A percentile compares a stretch with the other conserved stretches of the same genome.
Conservation (phyloP, 768 basidiomycete genomes). For the Collybia sordida region DNA sequence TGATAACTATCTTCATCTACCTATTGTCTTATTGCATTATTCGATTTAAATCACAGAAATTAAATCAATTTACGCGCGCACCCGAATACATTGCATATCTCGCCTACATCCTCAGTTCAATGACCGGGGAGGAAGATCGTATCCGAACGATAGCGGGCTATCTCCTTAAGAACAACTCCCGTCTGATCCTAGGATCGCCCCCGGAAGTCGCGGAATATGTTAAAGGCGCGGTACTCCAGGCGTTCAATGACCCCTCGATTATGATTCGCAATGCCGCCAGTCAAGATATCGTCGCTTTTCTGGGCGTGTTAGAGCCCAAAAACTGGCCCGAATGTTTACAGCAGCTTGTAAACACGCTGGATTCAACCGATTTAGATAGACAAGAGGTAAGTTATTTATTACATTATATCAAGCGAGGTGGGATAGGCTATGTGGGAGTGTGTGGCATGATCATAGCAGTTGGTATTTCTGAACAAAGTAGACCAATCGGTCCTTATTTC, state of each 20-base stretch:
- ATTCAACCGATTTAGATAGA: constrained; percentile 68
- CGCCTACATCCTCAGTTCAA: constrained; percentile 82
- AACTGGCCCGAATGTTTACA: constrained; percentile 96
- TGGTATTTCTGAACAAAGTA: background rate
- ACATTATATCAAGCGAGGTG: background rate
- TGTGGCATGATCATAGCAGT: background rate
- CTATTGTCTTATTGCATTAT: constrained; percentile 18
- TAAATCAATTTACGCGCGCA: constrained; percentile 81
- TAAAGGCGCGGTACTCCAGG: constrained; percentile 73
- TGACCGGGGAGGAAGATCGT: constrained; percentile 84
- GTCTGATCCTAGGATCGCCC: constrained; percentile 68
- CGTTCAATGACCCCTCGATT: constrained; percentile 76
- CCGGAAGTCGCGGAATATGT: constrained; percentile 70
- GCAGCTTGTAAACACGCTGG: constrained; percentile 78
- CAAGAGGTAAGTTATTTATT: constrained; percentile 69
- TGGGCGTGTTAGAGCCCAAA: constrained; percentile 83
- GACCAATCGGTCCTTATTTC: constrained; percentile 2
- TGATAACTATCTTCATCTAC: constrained; percentile 17
- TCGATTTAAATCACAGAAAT: constrained; percentile 54
- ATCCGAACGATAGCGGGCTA: constrained; percentile 96
- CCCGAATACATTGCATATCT: constrained; percentile 97
- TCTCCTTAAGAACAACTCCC: constrained; percentile 93
- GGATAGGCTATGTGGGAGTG: background rate
- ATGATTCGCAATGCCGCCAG: constrained; percentile 95
- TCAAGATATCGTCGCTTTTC: constrained; percentile 88